Base-by-base conservation (phyloP, 2,329 filamentous ascomycete genomes). In the Ophioceras dolichostomum region DNA sequence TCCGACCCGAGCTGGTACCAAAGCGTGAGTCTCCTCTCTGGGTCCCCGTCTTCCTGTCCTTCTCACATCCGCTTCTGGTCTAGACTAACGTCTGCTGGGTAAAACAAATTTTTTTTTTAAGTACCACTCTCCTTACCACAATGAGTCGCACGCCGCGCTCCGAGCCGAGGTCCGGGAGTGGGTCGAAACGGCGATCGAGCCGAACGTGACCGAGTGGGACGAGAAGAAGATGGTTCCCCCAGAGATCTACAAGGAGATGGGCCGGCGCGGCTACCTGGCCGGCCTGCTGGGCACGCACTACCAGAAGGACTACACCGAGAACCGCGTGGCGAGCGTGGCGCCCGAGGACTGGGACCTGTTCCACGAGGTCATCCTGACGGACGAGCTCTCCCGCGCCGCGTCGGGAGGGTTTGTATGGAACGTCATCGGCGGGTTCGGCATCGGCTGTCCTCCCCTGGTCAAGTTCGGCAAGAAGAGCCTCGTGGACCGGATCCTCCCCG, bases 341-440 rank as follows among this genome's bases (percentile, higher is more conserved):
- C 67, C 83, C 0, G 86, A 95, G 63, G 80, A 91, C 57, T 98
- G 89, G 89, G 91, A 98, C 64, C 75, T 94, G 32, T 98, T 96
- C 78, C 91, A 98, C 63, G 91, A 98, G 70, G 73, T 96, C 75
- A 71, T 96, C 32, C 57, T 98, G 41, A 96, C 89, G 1, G 91
- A 98, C 49, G 91, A 98, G 70, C 66, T 98, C 32, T 94, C 85
- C 28, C 84, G 91, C 39, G 69, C 78, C 36, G 91, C 81, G 39
- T 93, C 84, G 34, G 91, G 91, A 52, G 91, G 91, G 41, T 82
- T 96, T 45, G 87, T 96, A 17, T 96, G 91, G 91, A 94, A 94
- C 60, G 67, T 96, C 51, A 81, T 96, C 45, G 91, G 89, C 48
- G 91, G 91, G n/a, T 95, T 85, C 56, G 89, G 87, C 38, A 98